phyloP scores from a whole-genome alignment of 73 alveolate species.

The Halteria grandinella region DNA sequence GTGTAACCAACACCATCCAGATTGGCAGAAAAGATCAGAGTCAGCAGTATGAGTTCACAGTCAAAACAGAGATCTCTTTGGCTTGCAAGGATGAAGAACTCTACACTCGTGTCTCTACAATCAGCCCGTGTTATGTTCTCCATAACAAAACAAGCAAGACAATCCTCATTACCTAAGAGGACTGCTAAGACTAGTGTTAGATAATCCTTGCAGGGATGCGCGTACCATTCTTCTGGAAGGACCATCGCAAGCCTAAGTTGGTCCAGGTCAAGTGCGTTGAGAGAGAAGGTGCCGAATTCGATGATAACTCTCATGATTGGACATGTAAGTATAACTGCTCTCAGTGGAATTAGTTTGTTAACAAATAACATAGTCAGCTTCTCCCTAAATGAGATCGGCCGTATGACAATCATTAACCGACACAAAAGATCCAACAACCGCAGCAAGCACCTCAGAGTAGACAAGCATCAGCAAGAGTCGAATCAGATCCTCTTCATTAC shows the following conservation, averaged over 20 bases:
- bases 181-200: background rate
- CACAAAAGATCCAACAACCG: background rate
- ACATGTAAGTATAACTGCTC: too few relatives aligned
- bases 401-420: slow-evolving; percentile 29
- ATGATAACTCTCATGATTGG: slow-evolving; percentile 49
- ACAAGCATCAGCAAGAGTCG: slow-evolving; percentile 28
- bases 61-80: slow-evolving; percentile 29
- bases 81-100: slow-evolving; percentile 49
- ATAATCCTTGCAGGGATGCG: slow-evolving; percentile 10
- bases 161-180: slow-evolving; percentile 17
- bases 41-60: slow-evolving; percentile 12
- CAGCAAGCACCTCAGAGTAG: slow-evolving; percentile 22
- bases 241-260: background rate
- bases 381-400: slow-evolving; percentile 31
- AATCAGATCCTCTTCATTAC: slow-evolving; percentile 21
- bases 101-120: slow-evolving; percentile 51
- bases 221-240: slow-evolving; percentile 11
- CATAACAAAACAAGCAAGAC: slow-evolving; percentile 40
- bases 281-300: slow-evolving; percentile 35
- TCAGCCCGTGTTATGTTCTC: slow-evolving; percentile 59
- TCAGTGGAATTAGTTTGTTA: too few relatives aligned
- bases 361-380: slow-evolving; percentile 18
- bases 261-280: slow-evolving; percentile 21
- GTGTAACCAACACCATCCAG: slow-evolving; percentile 28
- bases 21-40: background rate